phyloP scores from a whole-genome alignment of 2,329 filamentous ascomycete genomes.

The Clonostachys chloroleuca region DNA sequence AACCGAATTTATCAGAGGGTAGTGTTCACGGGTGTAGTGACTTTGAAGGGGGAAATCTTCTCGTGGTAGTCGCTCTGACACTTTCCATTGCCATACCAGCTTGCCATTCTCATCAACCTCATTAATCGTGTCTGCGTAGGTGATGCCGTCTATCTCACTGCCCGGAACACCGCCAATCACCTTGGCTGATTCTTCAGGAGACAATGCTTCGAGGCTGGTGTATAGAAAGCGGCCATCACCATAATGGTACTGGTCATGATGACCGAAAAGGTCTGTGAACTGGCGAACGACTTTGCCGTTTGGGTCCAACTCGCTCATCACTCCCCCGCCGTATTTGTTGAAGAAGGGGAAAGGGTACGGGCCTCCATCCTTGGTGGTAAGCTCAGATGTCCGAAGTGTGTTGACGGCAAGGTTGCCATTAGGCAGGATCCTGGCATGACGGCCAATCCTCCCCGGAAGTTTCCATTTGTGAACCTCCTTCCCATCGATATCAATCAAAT shows the following conservation, averaged over 20 bases:
- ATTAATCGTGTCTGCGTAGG: constrained; percentile 19
- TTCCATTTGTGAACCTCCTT: constrained; percentile 19
- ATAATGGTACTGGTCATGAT: constrained; percentile 20
- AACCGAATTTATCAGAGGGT: constrained; percentile 20
- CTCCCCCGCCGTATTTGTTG: constrained; percentile 19
- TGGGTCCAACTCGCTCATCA: constrained; percentile 19
- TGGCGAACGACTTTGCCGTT: constrained; percentile 15
- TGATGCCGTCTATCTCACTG: constrained; percentile 15
- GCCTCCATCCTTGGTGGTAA: constrained; percentile 9
- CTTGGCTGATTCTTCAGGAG: constrained; percentile 13
- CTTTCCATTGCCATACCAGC: constrained; percentile 19
- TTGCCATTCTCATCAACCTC: constrained; percentile 15
- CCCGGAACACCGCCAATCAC: constrained; percentile 17
- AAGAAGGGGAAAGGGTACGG: constrained; percentile 19
- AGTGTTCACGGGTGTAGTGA: constrained; percentile 21
- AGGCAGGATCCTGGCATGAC: constrained; percentile 15
- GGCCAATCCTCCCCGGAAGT: constrained; percentile 16
- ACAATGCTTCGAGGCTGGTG: constrained; percentile 16
- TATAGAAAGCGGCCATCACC: constrained; percentile 18
- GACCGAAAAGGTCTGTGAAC: constrained; percentile 15
- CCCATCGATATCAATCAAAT: constrained; percentile 18
- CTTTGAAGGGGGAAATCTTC: constrained; percentile 17
- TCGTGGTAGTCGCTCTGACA: constrained; percentile 14
- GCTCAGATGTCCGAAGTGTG: constrained; percentile 10
- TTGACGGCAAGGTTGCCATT: constrained; percentile 22